Conservation (phyloP, 345 rosid genomes). For the Noccaea caerulescens region DNA sequence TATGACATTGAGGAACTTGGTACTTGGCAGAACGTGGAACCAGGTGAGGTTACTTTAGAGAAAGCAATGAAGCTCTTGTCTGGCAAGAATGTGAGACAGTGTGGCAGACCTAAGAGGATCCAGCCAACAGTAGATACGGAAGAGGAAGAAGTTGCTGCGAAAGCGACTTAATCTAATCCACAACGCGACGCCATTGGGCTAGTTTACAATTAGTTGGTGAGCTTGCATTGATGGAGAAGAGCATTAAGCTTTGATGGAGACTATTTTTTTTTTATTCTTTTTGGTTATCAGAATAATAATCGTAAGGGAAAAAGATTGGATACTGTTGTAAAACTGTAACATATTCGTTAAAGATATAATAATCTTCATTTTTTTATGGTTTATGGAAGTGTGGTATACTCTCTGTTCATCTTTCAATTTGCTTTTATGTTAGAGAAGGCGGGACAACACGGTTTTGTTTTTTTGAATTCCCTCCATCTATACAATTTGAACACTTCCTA, state of each 20-base stretch:
- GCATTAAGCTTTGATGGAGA: constrained; percentile 26
- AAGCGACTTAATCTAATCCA: constrained; percentile 31
- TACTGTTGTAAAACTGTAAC: constrained; percentile 31
- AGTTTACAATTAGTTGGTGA: constrained; percentile 22
- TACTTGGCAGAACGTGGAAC: constrained; percentile 64
- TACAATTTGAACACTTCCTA: constrained; percentile 33
- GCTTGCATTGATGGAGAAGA: constrained; percentile 19
- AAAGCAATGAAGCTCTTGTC: constrained; percentile 75
- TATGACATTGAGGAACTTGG: constrained; percentile 20
- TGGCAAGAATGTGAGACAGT: constrained; percentile 55
- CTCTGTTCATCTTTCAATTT: constrained; percentile 32
- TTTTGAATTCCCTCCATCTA: constrained; percentile 16
- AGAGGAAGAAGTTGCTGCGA: constrained; percentile 38
- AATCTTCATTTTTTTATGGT: constrained; percentile 20
- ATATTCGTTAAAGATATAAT: constrained; percentile 29
- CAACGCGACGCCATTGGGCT: constrained; percentile 1
- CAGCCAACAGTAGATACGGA: constrained; percentile 47
- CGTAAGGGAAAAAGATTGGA: constrained; percentile 8
- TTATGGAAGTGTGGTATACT: constrained; percentile 24
- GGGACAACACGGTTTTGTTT: constrained; percentile 22
- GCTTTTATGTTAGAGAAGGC: constrained; percentile 15
- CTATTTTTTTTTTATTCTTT: constrained; percentile 33
- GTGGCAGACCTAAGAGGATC: constrained; percentile 74
- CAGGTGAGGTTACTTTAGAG: constrained; percentile 66
- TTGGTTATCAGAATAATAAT: constrained; percentile 39